Base-by-base conservation (phyloP, 257 asterid species). In the Ophiorrhiza pumila region DNA sequence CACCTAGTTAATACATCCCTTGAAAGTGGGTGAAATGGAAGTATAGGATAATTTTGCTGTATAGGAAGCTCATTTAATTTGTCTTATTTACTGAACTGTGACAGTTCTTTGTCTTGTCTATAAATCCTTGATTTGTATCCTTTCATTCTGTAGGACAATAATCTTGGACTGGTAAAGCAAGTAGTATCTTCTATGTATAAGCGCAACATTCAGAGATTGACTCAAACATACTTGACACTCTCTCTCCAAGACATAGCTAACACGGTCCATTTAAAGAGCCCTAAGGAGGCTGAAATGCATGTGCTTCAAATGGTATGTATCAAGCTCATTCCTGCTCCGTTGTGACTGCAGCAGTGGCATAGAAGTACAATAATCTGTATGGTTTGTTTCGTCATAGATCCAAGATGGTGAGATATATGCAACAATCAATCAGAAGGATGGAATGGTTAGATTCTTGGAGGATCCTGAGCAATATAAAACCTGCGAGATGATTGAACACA, bases 401-500 rank as follows among this genome's bases (percentile, higher is more conserved):
- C 95, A 95, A 82, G 95, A 83, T 79, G 98, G 99, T 27, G 97
- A 95, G 53, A 95, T 95, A 77, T 86, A 80, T 90, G 99, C 99
- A 39, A 85, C 91, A 34, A 95, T 95, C 78, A 95, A 95, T 85
- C 99, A 92, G 86, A 95, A 95, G 85, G 99, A 95, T 76, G 99
- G 99, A 71, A 95, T 95, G 99, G 99, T 95, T 80, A 87, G 99
- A 80, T 95, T 95, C 86, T 86, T 95, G 47, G 99, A 95, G 86
- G 99, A 95, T 72, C 98, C 98, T 2, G 99, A 95, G 82, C 98
- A 92, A 71, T 92, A 95, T 77, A 95, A 90, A 85, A 78, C 92
- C 69, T 95, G 94, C 75, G 94, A 81, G 80, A 92, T 95, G 99
- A 95, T 95, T 83, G 99, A 92, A 74, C 89, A 74, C 73, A 80